A percentile compares a stretch with the other conserved stretches of the same genome.
Evolutionary conservation across 371 early-diverging fungal species (phyloP).

Genomic region (Lichtheimia ramosa): DNA sequence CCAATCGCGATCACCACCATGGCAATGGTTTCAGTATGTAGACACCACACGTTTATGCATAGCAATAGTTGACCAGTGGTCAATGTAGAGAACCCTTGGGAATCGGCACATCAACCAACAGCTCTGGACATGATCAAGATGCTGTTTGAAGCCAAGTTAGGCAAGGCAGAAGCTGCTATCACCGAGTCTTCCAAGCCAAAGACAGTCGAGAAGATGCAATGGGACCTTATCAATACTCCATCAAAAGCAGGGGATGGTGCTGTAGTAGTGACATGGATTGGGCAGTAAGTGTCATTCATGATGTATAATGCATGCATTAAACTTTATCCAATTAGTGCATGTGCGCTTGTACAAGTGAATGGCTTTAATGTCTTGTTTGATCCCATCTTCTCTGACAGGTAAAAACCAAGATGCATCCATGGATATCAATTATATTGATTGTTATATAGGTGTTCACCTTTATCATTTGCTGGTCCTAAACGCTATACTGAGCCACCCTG

Average conservation of each 20-base stretch:
- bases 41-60: not conserved
- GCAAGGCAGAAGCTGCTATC: slow-evolving; percentile 10
- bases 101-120: not conserved
- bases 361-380: slow-evolving; percentile 73
- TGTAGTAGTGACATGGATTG: slow-evolving; percentile 41
- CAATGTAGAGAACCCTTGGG: slow-evolving; percentile 13
- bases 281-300: slow-evolving; percentile 28
- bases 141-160: not conserved
- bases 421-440: not conserved
- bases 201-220: slow-evolving; percentile 20
- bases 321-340: slow-evolving; percentile 39
- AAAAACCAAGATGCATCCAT: not conserved
- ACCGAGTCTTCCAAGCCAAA: slow-evolving; percentile 12
- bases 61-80: not conserved
- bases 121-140: slow-evolving; percentile 3
- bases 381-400: slow-evolving; percentile 68
- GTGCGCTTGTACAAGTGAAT: slow-evolving; percentile 59
- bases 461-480: slow-evolving; percentile 62
- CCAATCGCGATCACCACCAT: slow-evolving; percentile 4
- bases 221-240: slow-evolving; percentile 15
- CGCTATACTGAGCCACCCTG: slow-evolving; percentile 71
- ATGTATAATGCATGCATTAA: not conserved
- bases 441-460: slow-evolving; percentile 58
- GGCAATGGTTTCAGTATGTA: slow-evolving; percentile 5
- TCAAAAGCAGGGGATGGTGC: slow-evolving; percentile 12